Evolutionary conservation across 2,329 filamentous ascomycete genomes (phyloP).

Genomic region (Calonectria leucothoes): DNA sequence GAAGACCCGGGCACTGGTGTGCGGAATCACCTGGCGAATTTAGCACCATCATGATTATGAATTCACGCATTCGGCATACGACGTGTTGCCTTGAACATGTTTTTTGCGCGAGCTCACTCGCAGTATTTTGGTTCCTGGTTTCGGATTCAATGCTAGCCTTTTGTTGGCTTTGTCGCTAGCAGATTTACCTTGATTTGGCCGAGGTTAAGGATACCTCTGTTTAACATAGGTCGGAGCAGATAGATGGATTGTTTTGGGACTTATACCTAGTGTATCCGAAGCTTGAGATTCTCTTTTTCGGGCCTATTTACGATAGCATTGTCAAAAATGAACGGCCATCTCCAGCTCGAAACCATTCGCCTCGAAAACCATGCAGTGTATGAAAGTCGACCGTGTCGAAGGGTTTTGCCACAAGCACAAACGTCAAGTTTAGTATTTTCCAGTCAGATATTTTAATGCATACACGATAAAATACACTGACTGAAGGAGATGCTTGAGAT

Average conservation of each 20-base stretch:
- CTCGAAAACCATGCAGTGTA: not conserved
- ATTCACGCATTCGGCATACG: constrained; percentile 35
- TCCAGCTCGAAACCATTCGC: not conserved
- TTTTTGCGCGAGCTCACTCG: not conserved
- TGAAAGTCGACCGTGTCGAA: not conserved
- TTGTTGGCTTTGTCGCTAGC: not conserved
- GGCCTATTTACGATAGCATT: not conserved
- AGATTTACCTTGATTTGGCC: not conserved
- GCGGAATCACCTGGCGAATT: constrained; percentile 35
- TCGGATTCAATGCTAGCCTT: not conserved
- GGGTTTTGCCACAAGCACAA: not conserved
- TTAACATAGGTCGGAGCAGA: not conserved
- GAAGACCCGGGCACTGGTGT: constrained; percentile 17
- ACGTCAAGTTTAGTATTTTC: not conserved
- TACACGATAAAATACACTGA: not conserved
- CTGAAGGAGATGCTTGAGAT: not conserved
- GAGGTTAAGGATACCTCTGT: not conserved
- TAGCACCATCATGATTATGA: constrained; percentile 41
- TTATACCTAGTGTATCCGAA: not conserved
- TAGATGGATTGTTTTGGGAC: not conserved
- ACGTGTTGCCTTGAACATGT: constrained; percentile 1
- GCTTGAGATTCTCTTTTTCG: not conserved
- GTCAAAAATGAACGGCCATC: not conserved
- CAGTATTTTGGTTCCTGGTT: constrained; percentile 4
- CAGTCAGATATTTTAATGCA: not conserved